These are phyloP conservation scores for Cajanus cajan DNA, from an alignment of 306 rosid genomes.

Conservation along the genomic window DNA sequence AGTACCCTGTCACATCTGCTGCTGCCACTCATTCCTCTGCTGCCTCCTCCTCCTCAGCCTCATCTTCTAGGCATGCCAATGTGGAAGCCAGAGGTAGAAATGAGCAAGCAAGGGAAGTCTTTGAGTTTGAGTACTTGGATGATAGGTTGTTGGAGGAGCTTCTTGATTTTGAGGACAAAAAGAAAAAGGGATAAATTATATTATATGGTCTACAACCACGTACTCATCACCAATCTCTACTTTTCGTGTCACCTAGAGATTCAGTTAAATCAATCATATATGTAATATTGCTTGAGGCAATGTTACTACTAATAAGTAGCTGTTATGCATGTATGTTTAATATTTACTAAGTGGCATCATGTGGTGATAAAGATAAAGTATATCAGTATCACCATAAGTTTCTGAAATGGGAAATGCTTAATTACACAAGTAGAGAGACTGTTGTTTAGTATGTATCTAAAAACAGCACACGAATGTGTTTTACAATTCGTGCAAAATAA, in stretches of 20 bases:
- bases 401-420: neutral
- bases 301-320: neutral
- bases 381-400: neutral
- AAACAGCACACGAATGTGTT: neutral
- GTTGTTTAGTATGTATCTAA: neutral
- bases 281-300: neutral
- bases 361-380: slow-evolving; percentile 18
- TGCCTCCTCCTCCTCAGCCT: slow-evolving; percentile 32
- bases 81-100: slow-evolving; percentile 8
- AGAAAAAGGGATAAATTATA: slow-evolving; percentile 36
- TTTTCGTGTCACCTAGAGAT: no score
- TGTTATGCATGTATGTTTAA: neutral
- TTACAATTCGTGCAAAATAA: neutral
- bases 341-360: neutral
- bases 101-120: slow-evolving; percentile 50
- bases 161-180: slow-evolving; percentile 62
- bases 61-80: slow-evolving; percentile 32
- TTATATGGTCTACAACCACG: no score
- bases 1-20: slow-evolving; percentile 43
- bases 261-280: no score
- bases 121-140: slow-evolving; percentile 76
- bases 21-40: slow-evolving; percentile 32
- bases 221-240: no score
- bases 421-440: neutral
- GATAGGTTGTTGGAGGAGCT: slow-evolving; percentile 80